A percentile compares a stretch with the other conserved stretches of the same genome.
Conservation (phyloP, 371 early-diverging fungal genomes). For the Fennellomyces sp. region DNA sequence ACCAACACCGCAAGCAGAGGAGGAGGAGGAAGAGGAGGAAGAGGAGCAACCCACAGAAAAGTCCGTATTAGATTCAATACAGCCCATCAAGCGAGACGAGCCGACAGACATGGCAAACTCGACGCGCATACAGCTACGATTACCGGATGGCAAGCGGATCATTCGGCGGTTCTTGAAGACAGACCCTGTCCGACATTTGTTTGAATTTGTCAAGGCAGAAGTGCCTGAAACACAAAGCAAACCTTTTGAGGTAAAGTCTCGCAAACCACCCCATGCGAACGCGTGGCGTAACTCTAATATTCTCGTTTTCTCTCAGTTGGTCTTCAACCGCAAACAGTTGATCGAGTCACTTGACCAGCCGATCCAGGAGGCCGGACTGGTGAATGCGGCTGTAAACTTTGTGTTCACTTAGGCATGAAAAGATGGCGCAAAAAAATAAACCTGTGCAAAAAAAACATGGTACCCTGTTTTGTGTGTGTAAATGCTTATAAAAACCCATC, state of each 20-base stretch:
- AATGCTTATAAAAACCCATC: too few species aligned
- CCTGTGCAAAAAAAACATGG: too few species aligned
- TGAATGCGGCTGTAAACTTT: conserved; percentile 61
- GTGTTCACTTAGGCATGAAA: conserved; percentile 26
- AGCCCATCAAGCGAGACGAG: conserved; percentile 50
- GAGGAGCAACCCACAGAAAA: conserved; percentile 16
- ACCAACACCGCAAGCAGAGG: conserved; percentile 8
- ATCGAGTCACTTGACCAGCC: conserved; percentile 63
- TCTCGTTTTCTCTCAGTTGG: conserved; percentile 35
- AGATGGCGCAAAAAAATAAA: background rate
- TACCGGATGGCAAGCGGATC: conserved; percentile 70
- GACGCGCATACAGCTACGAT: conserved; percentile 73
- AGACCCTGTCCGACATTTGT: conserved; percentile 65
- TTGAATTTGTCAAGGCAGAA: conserved; percentile 71
- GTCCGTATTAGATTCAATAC: conserved; percentile 49
- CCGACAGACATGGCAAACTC: conserved; percentile 55
- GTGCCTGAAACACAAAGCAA: conserved; percentile 62
- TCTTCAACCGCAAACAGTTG: conserved; percentile 66
- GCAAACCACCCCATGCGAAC: background rate
- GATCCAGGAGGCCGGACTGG: conserved; percentile 68
- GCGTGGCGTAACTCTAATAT: background rate
- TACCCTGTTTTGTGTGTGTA: too few species aligned
- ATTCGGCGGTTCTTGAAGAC: conserved; percentile 68
- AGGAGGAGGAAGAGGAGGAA: conserved; percentile 22
- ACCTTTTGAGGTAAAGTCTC: conserved; percentile 68